These are phyloP conservation scores for Candida andamanensis DNA, from an alignment of 805 yeast genomes.

Conservation along the genomic window DNA sequence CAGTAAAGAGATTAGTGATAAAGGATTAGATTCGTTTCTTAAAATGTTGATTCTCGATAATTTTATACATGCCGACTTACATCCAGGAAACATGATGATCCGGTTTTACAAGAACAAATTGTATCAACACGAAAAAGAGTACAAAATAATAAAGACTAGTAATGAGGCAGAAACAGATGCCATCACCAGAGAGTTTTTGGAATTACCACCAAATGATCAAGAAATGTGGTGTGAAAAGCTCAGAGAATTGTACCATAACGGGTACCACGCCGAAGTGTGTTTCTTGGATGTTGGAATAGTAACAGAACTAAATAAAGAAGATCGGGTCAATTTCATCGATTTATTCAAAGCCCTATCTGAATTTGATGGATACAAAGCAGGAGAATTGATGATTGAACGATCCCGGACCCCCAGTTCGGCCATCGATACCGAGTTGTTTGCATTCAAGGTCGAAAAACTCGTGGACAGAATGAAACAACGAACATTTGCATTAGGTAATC, in stretches of 20 bases:
- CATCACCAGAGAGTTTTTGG: conserved; percentile 37
- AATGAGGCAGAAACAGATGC: conserved; percentile 44
- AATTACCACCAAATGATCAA: conserved; percentile 25
- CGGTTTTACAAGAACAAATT: conserved; percentile 53
- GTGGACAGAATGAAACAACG: conserved; percentile 77
- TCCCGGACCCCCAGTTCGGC: conserved; percentile 94
- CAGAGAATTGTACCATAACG: conserved; percentile 42
- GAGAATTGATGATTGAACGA: conserved; percentile 91
- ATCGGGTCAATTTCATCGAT: conserved; percentile 82
- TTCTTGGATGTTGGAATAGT: conserved; percentile 91
- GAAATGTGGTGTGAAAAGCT: conserved; percentile 46
- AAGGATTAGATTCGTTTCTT: conserved; percentile 84
- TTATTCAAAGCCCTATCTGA: conserved; percentile 82
- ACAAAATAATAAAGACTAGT: conserved; percentile 37
- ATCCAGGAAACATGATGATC: conserved; percentile 91
- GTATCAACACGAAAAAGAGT: conserved; percentile 38
- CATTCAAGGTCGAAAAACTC: conserved; percentile 77
- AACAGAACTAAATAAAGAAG: conserved; percentile 75
- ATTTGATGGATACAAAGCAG: conserved; percentile 92
- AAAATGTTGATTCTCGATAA: conserved; percentile 91
- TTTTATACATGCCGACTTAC: conserved; percentile 94
- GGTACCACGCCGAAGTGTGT: conserved; percentile 80
- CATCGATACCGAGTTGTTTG: conserved; percentile 76
- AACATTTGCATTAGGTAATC: conserved; percentile 88
- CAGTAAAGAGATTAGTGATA: conserved; percentile 68